Conservation (phyloP, 176 grass and related monocot genomes). For the Dactylis glomerata region DNA sequence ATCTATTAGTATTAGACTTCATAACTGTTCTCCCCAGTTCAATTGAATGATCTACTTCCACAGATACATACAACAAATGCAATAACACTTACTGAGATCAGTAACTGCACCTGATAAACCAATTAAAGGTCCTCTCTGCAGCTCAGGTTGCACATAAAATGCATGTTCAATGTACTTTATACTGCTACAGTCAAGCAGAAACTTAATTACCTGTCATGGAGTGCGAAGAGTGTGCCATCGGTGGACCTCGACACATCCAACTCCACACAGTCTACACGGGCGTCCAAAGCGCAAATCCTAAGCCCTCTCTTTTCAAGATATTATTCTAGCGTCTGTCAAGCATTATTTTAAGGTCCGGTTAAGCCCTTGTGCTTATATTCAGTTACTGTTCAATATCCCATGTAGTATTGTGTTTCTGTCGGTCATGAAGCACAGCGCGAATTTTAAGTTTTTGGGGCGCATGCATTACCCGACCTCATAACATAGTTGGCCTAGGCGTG, state of each 20-base stretch:
- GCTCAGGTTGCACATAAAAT: not conserved
- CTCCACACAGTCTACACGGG: slow-evolving; percentile 78
- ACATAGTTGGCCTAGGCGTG: too few relatives aligned
- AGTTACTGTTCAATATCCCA: too few relatives aligned
- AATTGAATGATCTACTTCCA: not conserved
- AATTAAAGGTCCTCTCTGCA: not conserved
- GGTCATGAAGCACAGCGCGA: too few relatives aligned
- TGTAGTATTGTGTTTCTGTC: too few relatives aligned
- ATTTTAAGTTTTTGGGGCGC: too few relatives aligned
- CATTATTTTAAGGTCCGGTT: too few relatives aligned
- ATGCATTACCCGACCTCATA: too few relatives aligned
- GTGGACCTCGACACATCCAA: slow-evolving; percentile 73
- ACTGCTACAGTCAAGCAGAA: not conserved
- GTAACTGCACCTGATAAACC: not conserved
- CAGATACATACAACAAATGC: not conserved
- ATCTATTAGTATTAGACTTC: not conserved
- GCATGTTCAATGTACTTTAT: not conserved
- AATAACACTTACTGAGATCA: not conserved
- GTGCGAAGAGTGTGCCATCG: slow-evolving; percentile 60
- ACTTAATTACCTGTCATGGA: slow-evolving; percentile 72
- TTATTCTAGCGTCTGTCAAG: too few relatives aligned
- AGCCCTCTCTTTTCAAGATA: too few relatives aligned
- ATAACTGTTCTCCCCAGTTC: not conserved
- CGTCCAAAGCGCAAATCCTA: slow-evolving; percentile 53
- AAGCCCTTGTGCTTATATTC: too few relatives aligned